A percentile compares a stretch with the other conserved stretches of the same genome.
phyloP scores from a whole-genome alignment of 192 early-diverging fungal genomes.

The Entophlyctis luteolus region DNA sequence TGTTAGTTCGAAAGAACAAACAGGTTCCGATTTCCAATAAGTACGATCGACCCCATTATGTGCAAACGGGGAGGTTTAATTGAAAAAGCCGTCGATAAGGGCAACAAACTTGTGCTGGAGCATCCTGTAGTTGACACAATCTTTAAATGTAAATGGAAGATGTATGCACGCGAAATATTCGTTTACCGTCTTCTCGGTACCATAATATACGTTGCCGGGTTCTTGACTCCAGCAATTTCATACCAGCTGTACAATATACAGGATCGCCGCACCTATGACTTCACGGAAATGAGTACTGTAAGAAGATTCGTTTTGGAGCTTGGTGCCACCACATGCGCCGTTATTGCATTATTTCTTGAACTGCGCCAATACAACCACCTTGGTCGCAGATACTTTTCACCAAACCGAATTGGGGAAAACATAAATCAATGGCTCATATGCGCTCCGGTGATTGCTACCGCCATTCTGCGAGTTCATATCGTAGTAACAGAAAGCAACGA shows the following conservation, averaged over 20 bases:
- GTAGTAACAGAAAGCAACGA: not conserved
- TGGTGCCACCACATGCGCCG: not conserved
- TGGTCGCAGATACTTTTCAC: not conserved
- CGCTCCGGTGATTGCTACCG: not conserved
- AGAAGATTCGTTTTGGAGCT: not conserved
- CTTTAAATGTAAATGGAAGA: conserved; percentile 26
- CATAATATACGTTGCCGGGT: not conserved
- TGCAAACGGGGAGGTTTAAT: not conserved
- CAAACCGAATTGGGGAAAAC: conserved; percentile 1
- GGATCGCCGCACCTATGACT: not conserved
- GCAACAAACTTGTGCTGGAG: conserved; percentile 16
- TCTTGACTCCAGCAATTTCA: conserved; percentile 2
- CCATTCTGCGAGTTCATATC: conserved; percentile 3
- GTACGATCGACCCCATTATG: conserved; percentile 5
- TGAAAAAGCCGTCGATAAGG: conserved; percentile 12
- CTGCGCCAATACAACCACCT: not conserved
- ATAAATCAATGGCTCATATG: conserved; percentile 16
- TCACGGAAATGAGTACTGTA: not conserved
- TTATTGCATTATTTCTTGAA: not conserved
- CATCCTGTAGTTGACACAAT: conserved; percentile 15
- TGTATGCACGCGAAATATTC: conserved; percentile 27
- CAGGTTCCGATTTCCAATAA: conserved; percentile 2
- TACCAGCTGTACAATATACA: not conserved
- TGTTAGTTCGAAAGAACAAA: too few relatives aligned
- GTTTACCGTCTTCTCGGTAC: not conserved